phyloP scores from a whole-genome alignment of 768 basidiomycete genomes.

The Cytidiella melzeri region DNA sequence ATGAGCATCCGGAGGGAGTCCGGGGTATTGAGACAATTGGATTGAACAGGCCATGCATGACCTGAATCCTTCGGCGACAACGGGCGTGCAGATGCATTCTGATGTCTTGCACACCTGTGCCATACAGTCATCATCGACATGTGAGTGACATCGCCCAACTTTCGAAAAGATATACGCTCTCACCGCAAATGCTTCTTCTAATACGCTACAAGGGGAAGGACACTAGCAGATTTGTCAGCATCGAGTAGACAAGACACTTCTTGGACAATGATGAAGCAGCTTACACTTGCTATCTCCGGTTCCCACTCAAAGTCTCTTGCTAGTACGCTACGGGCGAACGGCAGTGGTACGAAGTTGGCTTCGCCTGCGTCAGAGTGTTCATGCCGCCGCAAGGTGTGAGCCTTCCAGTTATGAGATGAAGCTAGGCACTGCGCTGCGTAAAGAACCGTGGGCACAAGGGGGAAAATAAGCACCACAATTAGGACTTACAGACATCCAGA shows the following conservation, averaged over 20 bases:
- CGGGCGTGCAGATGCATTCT: neutral
- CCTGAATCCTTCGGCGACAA: neutral
- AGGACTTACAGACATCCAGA: too few species aligned
- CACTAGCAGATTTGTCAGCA: neutral
- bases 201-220: neutral
- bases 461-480: too few species aligned
- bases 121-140: too few species aligned
- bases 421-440: too few species aligned
- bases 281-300: neutral
- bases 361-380: too few species aligned
- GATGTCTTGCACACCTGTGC: neutral
- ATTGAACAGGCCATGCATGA: conserved; percentile 5
- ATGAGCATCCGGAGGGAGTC: neutral
- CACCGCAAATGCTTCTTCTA: conserved; percentile 3
- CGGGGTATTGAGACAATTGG: neutral
- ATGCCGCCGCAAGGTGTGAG: too few species aligned
- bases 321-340: too few species aligned
- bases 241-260: neutral
- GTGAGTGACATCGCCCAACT: neutral
- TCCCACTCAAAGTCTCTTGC: conserved; percentile 4
- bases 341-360: too few species aligned
- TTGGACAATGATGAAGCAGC: neutral
- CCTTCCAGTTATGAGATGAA: too few species aligned
- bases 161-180: neutral
- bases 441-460: too few species aligned